phyloP scores from a whole-genome alignment of 495 filamentous ascomycete species.

The Terfezia claveryi region DNA sequence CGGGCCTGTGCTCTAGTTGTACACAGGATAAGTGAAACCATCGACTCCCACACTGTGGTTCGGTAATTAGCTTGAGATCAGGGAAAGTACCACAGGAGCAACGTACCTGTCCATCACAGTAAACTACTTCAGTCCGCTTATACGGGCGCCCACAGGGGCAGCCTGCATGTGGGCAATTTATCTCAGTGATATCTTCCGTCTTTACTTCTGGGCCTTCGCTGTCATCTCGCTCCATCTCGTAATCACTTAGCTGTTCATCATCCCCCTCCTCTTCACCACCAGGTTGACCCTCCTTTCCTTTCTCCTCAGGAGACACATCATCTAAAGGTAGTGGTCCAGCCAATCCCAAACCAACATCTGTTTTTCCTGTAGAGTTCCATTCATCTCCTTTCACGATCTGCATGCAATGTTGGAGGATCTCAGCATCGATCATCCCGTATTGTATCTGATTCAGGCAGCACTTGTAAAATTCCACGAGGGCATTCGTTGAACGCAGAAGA shows the following conservation, averaged over 20 bases:
- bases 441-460: constrained; percentile 16
- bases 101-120: constrained; percentile 10
- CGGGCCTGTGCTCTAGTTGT: not conserved
- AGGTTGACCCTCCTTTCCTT: not conserved
- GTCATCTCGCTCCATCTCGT: constrained; percentile 9
- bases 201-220: not conserved
- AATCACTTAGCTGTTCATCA: not conserved
- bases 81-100: not conserved
- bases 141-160: constrained; percentile 11
- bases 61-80: not conserved
- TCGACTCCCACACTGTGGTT: constrained; percentile 10
- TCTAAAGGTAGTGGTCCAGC: constrained; percentile 10
- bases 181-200: not conserved
- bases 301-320: not conserved
- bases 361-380: constrained; percentile 13
- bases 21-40: constrained; percentile 16
- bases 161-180: constrained; percentile 4
- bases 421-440: constrained; percentile 13
- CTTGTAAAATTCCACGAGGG: constrained; percentile 18
- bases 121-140: constrained; percentile 11
- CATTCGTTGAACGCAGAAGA: constrained; percentile 5
- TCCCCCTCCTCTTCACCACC: not conserved
- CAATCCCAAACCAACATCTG: constrained; percentile 10
- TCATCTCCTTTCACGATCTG: constrained; percentile 11
- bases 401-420: constrained; percentile 13